Conservation (phyloP, 169 alveolate genomes). For the Eimeria praecox region DNA sequence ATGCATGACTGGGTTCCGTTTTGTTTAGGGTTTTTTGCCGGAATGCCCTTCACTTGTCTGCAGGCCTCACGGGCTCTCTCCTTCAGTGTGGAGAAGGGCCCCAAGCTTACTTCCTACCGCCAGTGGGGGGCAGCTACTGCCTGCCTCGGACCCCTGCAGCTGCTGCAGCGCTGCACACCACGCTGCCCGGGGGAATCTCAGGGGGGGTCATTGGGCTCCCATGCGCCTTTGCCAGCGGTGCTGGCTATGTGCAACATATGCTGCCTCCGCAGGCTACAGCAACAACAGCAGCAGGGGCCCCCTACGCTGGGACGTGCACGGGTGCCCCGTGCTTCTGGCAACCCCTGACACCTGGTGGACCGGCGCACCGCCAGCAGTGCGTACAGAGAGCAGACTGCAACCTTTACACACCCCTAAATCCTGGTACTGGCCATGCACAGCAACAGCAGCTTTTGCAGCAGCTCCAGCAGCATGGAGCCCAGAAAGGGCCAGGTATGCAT, state of each 20-base stretch:
- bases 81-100: slow-evolving; percentile 51
- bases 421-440: slow-evolving; percentile 2
- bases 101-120: slow-evolving; percentile 9
- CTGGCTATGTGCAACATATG: slow-evolving; percentile 26
- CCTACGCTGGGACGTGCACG: neutral
- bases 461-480: slow-evolving; percentile 36
- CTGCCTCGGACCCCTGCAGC: slow-evolving; percentile 43
- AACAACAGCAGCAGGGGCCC: slow-evolving; percentile 33
- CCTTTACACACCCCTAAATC: neutral
- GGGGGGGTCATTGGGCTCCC: slow-evolving; percentile 26
- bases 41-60: neutral
- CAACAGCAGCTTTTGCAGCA: neutral
- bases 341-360: slow-evolving; percentile 61
- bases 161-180: slow-evolving; percentile 43
- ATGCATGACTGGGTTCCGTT: neutral
- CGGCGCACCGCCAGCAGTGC: slow-evolving; percentile 41
- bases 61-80: slow-evolving; percentile 32
- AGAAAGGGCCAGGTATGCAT: slow-evolving; percentile 20
- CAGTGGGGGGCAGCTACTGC: slow-evolving; percentile 43
- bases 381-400: slow-evolving; percentile 12
- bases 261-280: neutral
- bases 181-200: slow-evolving; percentile 31
- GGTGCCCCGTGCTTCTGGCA: slow-evolving; percentile 43
- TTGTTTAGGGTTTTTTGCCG: neutral
- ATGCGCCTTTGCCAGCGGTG: slow-evolving; percentile 19